Evolutionary conservation across 352 stramenopile species (phyloP).

Genomic region (Pythium brassicae): DNA sequence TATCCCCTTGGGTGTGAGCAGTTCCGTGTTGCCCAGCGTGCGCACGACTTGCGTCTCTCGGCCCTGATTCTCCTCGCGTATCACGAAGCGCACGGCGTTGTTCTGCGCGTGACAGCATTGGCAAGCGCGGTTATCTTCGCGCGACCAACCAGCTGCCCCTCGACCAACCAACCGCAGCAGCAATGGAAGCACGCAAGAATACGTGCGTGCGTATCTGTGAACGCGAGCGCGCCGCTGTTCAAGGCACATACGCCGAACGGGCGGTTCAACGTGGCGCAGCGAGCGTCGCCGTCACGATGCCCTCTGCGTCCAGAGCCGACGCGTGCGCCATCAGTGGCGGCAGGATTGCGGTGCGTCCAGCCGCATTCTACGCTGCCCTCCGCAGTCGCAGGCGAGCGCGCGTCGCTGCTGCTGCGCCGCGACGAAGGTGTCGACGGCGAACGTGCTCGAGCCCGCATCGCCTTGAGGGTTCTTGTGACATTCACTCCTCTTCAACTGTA

Average conservation of each 20-base stretch:
- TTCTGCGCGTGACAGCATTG: conserved; percentile 16
- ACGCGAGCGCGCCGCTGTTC: conserved; percentile 17
- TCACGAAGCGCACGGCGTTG: conserved; percentile 33
- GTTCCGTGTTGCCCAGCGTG: conserved; percentile 22
- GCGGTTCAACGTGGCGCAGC: conserved; percentile 26
- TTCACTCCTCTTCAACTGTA: too few relatives aligned
- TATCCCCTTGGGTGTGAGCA: conserved; percentile 46
- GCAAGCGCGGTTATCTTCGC: neutral
- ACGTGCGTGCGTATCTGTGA: conserved; percentile 33
- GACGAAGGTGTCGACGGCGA: too few relatives aligned
- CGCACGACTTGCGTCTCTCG: conserved; percentile 12
- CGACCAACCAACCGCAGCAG: too few relatives aligned
- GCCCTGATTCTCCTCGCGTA: neutral
- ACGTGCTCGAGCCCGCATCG: too few relatives aligned
- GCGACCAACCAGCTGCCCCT: too few relatives aligned
- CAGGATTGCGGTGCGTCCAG: too few relatives aligned
- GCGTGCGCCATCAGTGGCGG: neutral
- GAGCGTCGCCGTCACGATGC: conserved; percentile 23
- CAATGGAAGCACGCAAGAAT: too few relatives aligned
- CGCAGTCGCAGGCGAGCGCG: neutral
- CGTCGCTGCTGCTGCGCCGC: too few relatives aligned
- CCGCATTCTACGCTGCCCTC: neutral
- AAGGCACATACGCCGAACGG: conserved; percentile 32
- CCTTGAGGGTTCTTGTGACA: too few relatives aligned
- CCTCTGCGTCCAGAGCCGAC: conserved; percentile 17